phyloP scores from a whole-genome alignment of 2,329 filamentous ascomycete genomes.

The Chalaropsis ovoidea region DNA sequence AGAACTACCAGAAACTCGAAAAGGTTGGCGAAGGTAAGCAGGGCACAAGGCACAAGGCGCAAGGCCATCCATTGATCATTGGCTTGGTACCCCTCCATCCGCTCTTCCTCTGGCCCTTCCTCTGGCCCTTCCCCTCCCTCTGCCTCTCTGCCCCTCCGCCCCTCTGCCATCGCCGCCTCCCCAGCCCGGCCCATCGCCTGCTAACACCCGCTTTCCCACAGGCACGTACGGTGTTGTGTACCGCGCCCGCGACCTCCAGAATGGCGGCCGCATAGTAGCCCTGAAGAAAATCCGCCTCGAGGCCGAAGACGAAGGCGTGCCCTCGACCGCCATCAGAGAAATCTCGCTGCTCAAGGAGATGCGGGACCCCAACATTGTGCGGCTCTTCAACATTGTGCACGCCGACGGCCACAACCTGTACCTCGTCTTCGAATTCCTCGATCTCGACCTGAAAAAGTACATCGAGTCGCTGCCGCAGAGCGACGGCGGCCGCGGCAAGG shows the following conservation, averaged over 20 bases:
- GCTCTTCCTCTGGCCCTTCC: neutral
- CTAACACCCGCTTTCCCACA: constrained; percentile 32
- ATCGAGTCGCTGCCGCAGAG: constrained; percentile 82
- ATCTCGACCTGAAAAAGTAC: constrained; percentile 88
- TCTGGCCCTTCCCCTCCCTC: neutral
- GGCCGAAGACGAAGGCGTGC: constrained; percentile 88
- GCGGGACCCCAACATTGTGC: constrained; percentile 82
- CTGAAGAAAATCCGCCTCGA: constrained; percentile 94
- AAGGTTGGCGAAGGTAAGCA: constrained; percentile 82
- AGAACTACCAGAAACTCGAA: constrained; percentile 94
- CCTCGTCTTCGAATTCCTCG: constrained; percentile 84
- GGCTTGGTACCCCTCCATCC: neutral
- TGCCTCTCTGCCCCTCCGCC: neutral
- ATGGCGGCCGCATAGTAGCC: constrained; percentile 75
- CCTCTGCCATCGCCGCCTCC: neutral
- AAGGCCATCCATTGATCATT: neutral
- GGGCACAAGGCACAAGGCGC: neutral
- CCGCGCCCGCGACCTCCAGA: constrained; percentile 78
- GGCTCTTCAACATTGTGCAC: constrained; percentile 83
- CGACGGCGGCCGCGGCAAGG: constrained; percentile 76
- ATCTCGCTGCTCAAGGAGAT: constrained; percentile 92
- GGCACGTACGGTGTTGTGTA: constrained; percentile 93
- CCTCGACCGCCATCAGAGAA: constrained; percentile 85
- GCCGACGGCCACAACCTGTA: constrained; percentile 92
- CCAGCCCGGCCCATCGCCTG: neutral